Percentiles rank a stretch among this genome's conserved stretches.
Conservation (phyloP, 345 rosid species). For the Eucalyptus victrix region DNA sequence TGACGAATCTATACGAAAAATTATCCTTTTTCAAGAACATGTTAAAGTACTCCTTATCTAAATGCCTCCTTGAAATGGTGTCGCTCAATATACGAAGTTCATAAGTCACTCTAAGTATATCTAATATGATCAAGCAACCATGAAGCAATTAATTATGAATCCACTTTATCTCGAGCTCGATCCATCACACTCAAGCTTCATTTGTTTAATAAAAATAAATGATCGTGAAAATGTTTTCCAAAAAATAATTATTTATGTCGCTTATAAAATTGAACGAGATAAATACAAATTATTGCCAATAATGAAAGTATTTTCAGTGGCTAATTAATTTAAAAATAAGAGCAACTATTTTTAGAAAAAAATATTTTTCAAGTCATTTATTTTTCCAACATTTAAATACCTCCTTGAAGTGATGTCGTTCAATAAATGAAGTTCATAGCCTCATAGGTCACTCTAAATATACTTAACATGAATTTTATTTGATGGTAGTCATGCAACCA, state of each 20-base stretch:
- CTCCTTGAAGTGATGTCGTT: too few species aligned
- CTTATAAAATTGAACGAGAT: not conserved
- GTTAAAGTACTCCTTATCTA: not conserved
- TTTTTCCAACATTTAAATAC: too few species aligned
- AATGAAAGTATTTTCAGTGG: rapidly evolving
- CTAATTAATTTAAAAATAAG: not conserved
- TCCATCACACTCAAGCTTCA: rapidly evolving
- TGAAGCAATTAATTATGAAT: not conserved
- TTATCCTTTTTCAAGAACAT: not conserved
- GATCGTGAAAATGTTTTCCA: rapidly evolving
- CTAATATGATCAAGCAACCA: not conserved
- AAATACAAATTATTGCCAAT: not conserved
- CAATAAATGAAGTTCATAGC: too few species aligned
- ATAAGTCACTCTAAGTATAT: not conserved
- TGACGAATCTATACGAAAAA: not conserved
- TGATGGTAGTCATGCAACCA: too few species aligned
- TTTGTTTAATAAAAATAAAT: not conserved
- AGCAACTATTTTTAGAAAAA: not conserved
- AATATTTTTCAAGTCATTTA: not conserved
- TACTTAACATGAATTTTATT: too few species aligned
- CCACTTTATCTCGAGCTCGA: rapidly evolving
- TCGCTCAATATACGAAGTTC: not conserved
- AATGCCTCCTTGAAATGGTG: not conserved
- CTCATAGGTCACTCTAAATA: too few species aligned
- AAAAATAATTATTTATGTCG: rapidly evolving